These are phyloP conservation scores for Setaria viridis DNA, from an alignment of 202 grass and related monocot genomes.

Conservation along the genomic window DNA sequence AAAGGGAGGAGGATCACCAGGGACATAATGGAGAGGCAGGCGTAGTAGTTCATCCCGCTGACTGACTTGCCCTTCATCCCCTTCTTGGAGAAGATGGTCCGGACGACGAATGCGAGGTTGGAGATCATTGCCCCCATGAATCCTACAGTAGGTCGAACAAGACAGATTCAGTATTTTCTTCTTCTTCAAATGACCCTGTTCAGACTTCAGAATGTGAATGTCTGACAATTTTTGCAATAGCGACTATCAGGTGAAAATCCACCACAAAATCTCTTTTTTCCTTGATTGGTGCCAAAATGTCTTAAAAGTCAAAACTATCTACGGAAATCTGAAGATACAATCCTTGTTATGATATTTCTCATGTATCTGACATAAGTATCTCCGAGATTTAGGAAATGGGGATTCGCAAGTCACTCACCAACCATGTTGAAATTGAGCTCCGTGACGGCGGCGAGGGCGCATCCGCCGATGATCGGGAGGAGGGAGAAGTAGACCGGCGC, in stretches of 20 bases:
- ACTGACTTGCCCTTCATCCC: conserved; percentile 97
- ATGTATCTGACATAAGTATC: conserved; percentile 1
- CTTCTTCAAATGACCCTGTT: background rate
- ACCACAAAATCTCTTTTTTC: background rate
- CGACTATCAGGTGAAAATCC: background rate
- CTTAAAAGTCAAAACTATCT: conserved; percentile 26
- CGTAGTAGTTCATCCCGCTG: conserved; percentile 99
- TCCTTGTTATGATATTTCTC: conserved; percentile 44
- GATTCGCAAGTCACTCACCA: conserved; percentile 51
- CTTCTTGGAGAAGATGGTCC: conserved; percentile 97
- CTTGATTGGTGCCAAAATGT: background rate
- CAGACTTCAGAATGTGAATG: conserved; percentile 4
- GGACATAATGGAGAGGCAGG: conserved; percentile 94
- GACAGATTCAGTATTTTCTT: conserved; percentile 19
- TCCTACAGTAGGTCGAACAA: conserved; percentile 52
- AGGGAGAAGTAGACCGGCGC: conserved; percentile 83
- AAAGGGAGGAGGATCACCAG: conserved; percentile 88
- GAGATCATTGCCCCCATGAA: conserved; percentile 99
- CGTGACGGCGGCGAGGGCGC: conserved; percentile 79
- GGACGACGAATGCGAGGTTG: conserved; percentile 91
- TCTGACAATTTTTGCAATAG: background rate
- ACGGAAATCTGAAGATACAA: background rate
- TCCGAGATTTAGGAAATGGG: conserved; percentile 14
- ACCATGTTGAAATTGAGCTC: conserved; percentile 99
- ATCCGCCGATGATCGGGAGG: conserved; percentile 90